Conservation (phyloP, 169 alveolate genomes). For the Babesia ovata region DNA sequence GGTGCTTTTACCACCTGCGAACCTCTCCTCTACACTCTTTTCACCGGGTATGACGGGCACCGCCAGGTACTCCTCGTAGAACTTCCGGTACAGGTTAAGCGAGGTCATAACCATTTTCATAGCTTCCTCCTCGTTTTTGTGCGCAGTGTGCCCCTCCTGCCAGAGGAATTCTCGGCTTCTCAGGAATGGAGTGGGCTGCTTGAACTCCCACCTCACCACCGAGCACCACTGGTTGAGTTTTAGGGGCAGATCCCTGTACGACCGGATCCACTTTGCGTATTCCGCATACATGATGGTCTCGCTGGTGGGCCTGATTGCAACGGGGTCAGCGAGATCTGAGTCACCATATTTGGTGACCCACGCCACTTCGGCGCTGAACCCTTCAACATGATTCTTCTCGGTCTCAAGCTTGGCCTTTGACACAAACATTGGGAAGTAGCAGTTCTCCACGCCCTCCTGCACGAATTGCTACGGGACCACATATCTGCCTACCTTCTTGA, state of each 20-base stretch:
- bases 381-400: conserved; percentile 98
- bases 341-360: conserved; percentile 98
- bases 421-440: conserved; percentile 96
- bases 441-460: conserved; percentile 86
- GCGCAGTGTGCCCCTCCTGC: conserved; percentile 99
- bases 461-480: conserved; percentile 38
- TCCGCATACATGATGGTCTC: conserved; percentile 99
- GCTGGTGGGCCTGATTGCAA: conserved; percentile 98
- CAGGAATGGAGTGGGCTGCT: conserved; percentile 99
- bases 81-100: conserved; percentile 87
- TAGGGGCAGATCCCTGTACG: conserved; percentile 98
- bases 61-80: conserved; percentile 96
- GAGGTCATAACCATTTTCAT: conserved; percentile 88
- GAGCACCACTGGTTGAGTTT: conserved; percentile 96
- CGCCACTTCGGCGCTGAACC: conserved; percentile 99
- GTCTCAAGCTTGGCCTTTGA: conserved; percentile 92
- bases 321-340: conserved; percentile 92
- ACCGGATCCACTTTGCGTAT: conserved; percentile 96
- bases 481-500: conserved; percentile 76
- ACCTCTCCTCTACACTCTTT: conserved; percentile 96
- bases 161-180: conserved; percentile 99
- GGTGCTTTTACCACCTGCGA: conserved; percentile 99
- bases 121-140: conserved; percentile 95
- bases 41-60: conserved; percentile 98
- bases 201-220: conserved; percentile 99